These are phyloP conservation scores for Prunus davidiana DNA, from an alignment of 306 rosid genomes.

Conservation along the genomic window DNA sequence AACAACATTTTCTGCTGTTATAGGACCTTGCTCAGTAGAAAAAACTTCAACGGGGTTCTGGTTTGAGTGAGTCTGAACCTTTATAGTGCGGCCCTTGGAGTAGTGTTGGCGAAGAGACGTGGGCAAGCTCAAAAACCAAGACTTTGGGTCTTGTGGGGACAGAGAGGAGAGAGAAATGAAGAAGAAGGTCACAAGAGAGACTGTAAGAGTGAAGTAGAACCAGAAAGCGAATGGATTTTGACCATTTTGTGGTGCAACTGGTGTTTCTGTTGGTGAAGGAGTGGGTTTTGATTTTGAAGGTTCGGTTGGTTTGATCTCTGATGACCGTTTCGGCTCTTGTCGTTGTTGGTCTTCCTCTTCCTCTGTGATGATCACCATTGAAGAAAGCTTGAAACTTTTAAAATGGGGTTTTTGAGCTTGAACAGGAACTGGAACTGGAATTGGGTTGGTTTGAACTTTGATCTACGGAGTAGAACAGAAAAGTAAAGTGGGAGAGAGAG, in stretches of 20 bases:
- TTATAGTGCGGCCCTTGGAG: slow-evolving; percentile 67
- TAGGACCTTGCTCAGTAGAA: slow-evolving; percentile 43
- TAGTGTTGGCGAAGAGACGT: slow-evolving; percentile 66
- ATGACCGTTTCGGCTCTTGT: slow-evolving; percentile 19
- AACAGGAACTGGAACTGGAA: neutral
- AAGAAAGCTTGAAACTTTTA: slow-evolving; percentile 19
- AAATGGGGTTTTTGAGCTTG: neutral
- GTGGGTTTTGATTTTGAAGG: slow-evolving; percentile 12
- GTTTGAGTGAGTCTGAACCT: slow-evolving; percentile 58
- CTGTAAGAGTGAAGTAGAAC: slow-evolving; percentile 69
- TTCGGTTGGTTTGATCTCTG: slow-evolving; percentile 26
- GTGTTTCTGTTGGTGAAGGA: slow-evolving; percentile 3
- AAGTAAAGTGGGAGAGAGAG: neutral
- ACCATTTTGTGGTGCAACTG: neutral
- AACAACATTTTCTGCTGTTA: slow-evolving; percentile 46
- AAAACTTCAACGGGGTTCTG: slow-evolving; percentile 61
- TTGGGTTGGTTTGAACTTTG: neutral
- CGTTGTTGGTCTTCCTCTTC: slow-evolving; percentile 43
- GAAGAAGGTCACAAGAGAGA: slow-evolving; percentile 53
- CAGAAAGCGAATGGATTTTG: slow-evolving; percentile 66
- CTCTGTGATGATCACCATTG: slow-evolving; percentile 83
- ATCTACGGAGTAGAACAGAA: neutral
- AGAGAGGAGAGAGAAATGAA: slow-evolving; percentile 47
- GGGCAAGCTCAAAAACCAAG: slow-evolving; percentile 77
- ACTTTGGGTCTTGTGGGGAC: slow-evolving; percentile 59